Evolutionary conservation across 75 land plant species (phyloP).

Genomic region (Cupressus sempervirens): DNA sequence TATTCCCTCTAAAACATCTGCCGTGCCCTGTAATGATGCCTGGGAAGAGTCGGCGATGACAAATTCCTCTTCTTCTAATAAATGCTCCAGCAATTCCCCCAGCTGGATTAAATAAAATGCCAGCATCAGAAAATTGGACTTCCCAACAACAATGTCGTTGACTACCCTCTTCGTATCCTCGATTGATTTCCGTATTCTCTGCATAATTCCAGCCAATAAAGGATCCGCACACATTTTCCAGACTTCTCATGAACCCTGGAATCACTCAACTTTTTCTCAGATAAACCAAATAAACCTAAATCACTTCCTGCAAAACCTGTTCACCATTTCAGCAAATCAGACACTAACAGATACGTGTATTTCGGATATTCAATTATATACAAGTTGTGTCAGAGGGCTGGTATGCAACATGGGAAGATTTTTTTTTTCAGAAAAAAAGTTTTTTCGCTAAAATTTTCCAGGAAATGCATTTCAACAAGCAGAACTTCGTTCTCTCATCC

Average conservation of each 20-base stretch:
- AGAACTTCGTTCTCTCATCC: neutral
- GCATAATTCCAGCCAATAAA: neutral
- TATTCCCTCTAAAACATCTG: conserved; percentile 10
- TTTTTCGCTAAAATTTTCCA: neutral
- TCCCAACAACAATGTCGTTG: conserved; percentile 8
- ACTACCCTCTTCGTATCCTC: conserved; percentile 16
- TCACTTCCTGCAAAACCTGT: neutral
- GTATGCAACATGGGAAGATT: neutral
- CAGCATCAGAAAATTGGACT: conserved; percentile 17
- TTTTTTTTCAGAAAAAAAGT: neutral
- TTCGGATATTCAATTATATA: neutral
- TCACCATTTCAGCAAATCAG: neutral
- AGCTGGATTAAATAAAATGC: conserved; percentile 16
- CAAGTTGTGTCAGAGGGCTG: neutral
- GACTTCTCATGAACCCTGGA: neutral
- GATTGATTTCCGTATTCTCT: neutral
- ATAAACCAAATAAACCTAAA: neutral
- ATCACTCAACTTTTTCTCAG: neutral
- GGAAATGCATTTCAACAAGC: neutral
- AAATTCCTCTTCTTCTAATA: conserved; percentile 14
- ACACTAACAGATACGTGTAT: neutral
- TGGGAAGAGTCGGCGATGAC: neutral
- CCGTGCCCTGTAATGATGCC: conserved; percentile 10
- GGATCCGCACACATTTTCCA: neutral
- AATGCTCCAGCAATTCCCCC: conserved; percentile 8